These are phyloP conservation scores for Hyaloscypha bicolor DNA, from an alignment of 495 filamentous ascomycete species.

Conservation along the genomic window DNA sequence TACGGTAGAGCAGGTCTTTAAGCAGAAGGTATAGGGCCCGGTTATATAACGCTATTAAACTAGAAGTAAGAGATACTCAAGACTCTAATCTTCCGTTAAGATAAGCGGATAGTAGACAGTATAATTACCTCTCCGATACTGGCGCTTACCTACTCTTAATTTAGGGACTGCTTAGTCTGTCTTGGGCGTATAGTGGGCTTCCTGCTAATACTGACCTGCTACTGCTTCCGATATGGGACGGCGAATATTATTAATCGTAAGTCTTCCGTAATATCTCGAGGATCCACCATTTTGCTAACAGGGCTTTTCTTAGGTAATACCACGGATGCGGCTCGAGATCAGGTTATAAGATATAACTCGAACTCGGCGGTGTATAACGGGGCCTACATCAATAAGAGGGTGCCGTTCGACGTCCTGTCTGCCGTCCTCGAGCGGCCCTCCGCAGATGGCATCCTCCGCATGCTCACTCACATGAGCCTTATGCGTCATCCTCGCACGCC, in stretches of 20 bases:
- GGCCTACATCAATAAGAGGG: constrained; percentile 29
- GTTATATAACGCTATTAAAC: constrained; percentile 26
- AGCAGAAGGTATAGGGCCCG: constrained; percentile 30
- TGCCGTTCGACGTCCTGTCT: constrained; percentile 27
- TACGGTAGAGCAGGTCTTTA: constrained; percentile 26
- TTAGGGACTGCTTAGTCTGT: constrained; percentile 13
- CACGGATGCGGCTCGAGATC: constrained; percentile 32
- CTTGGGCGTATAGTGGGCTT: constrained; percentile 13
- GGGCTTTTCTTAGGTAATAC: constrained; percentile 28
- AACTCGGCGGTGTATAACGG: constrained; percentile 29
- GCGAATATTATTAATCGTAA: constrained; percentile 19
- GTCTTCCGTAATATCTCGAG: constrained; percentile 4
- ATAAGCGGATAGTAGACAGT: constrained; percentile 1
- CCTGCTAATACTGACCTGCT: constrained; percentile 15
- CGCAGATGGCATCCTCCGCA: constrained; percentile 21
- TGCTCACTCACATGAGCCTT: constrained; percentile 33
- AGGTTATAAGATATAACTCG: constrained; percentile 34
- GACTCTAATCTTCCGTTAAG: constrained; percentile 32
- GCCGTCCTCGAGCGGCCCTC: constrained; percentile 23
- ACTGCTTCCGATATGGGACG: constrained; percentile 18
- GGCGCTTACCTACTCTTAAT: constrained; percentile 18
- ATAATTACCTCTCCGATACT: neutral
- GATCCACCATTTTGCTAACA: constrained; percentile 17
- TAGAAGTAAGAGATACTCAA: constrained; percentile 38
- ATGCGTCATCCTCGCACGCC: constrained; percentile 32